Conservation (phyloP, 352 stramenopile genomes). For the Halophytophthora batemanensis region DNA sequence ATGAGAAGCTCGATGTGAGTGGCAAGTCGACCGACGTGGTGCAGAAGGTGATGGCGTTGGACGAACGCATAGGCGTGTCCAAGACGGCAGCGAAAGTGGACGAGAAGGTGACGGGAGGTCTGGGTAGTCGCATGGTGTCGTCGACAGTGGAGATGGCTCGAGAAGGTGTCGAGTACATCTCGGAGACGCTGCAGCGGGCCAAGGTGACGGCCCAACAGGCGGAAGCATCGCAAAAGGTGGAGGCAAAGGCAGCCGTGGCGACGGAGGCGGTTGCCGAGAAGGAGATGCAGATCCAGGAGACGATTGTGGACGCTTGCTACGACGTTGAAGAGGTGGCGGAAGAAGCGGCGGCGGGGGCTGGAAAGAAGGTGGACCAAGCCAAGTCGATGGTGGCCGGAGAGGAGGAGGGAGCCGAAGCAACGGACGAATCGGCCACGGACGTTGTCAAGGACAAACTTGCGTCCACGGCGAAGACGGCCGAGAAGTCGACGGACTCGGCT, state of each 20-base stretch:
- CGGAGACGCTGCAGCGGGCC: constrained; percentile 55
- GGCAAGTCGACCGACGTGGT: constrained; percentile 36
- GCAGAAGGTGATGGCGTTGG: constrained; percentile 48
- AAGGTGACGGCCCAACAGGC: constrained; percentile 53
- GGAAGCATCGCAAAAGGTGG: constrained; percentile 31
- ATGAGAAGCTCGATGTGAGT: constrained; percentile 52
- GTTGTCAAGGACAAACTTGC: constrained; percentile 5
- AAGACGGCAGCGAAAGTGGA: constrained; percentile 57
- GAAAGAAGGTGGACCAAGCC: constrained; percentile 17
- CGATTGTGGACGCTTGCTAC: constrained; percentile 19
- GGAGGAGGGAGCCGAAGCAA: constrained; percentile 9
- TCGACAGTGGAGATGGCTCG: constrained; percentile 60
- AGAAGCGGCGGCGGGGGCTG: constrained; percentile 9
- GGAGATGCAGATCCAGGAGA: constrained; percentile 24
- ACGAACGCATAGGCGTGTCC: constrained; percentile 54
- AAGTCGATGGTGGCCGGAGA: constrained; percentile 21
- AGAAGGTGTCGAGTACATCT: constrained; percentile 66
- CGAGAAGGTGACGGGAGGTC: constrained; percentile 55
- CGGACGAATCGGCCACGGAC: constrained; percentile 12
- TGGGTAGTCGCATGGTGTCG: constrained; percentile 46
- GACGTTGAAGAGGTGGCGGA: constrained; percentile 26
- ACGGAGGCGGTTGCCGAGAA: constrained; percentile 21
- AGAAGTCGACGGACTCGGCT: constrained; percentile 21
- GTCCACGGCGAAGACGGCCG: constrained; percentile 16
- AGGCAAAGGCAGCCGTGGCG: constrained; percentile 28